Conservation (phyloP, 164 flowering plant genomes). For the Vitis amurensis region DNA sequence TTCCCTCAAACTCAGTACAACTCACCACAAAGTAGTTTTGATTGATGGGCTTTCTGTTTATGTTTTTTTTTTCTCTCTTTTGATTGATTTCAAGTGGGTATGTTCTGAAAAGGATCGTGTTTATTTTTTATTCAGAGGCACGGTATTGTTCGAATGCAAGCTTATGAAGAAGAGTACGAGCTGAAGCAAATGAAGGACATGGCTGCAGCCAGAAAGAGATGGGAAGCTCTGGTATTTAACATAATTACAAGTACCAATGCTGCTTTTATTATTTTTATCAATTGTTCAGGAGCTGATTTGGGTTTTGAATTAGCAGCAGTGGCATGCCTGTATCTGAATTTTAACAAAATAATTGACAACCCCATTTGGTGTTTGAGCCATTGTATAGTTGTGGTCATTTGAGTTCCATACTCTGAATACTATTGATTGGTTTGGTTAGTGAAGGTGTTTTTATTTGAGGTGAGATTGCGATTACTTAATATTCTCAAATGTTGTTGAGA, state of each 20-base stretch:
- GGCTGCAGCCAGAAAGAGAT: slow-evolving; percentile 96
- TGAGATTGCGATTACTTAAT: too few relatives aligned
- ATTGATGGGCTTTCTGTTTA: neutral
- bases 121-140: slow-evolving; percentile 25
- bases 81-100: neutral
- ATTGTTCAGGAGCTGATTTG: neutral
- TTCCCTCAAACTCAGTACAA: slow-evolving; percentile 1
- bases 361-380: too few relatives aligned
- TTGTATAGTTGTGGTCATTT: too few relatives aligned
- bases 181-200: slow-evolving; percentile 84
- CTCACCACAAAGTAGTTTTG: slow-evolving; percentile 13
- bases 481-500: too few relatives aligned
- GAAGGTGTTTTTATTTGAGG: too few relatives aligned
- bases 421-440: too few relatives aligned
- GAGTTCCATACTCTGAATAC: too few relatives aligned
- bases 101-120: slow-evolving; percentile 16
- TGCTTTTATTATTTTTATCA: too few relatives aligned
- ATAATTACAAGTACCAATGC: too few relatives aligned
- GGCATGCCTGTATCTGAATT: too few relatives aligned
- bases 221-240: slow-evolving; percentile 82
- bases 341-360: too few relatives aligned
- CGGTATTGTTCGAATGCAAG: slow-evolving; percentile 42
- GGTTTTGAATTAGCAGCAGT: neutral
- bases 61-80: neutral
- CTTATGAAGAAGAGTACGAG: slow-evolving; percentile 60